Conservation (phyloP, 176 grass and related monocot species). For the Chloris gayana region DNA sequence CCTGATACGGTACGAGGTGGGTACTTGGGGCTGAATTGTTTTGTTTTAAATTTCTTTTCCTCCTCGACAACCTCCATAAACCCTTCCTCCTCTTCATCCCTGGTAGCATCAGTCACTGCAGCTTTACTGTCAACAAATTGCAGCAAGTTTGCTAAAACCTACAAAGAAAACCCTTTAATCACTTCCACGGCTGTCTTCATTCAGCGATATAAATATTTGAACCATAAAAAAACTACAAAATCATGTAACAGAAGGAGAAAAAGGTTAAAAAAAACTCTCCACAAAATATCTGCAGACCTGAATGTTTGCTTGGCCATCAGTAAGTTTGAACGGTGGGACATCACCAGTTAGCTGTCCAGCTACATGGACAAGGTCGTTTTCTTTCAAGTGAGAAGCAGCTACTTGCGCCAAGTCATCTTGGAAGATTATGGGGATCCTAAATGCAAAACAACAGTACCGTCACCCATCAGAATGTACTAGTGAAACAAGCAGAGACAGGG, state of each 20-base stretch:
- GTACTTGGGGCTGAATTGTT: slow-evolving; percentile 10
- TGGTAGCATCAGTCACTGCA: slow-evolving; percentile 18
- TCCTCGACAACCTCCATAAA: slow-evolving; percentile 24
- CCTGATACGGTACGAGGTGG: slow-evolving; percentile 29
- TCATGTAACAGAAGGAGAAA: background rate
- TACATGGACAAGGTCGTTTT: slow-evolving; percentile 73
- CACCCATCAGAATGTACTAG: background rate
- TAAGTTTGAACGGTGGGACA: slow-evolving; percentile 49
- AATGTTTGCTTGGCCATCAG: slow-evolving; percentile 64
- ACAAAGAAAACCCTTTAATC: slow-evolving; percentile 7
- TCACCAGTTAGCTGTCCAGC: slow-evolving; percentile 77
- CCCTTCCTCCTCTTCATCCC: slow-evolving; percentile 47
- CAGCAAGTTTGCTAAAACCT: slow-evolving; percentile 60
- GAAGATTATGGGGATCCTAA: slow-evolving; percentile 92
- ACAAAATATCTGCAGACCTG: slow-evolving; percentile 47
- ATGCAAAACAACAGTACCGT: background rate
- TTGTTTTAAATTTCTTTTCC: slow-evolving; percentile 44
- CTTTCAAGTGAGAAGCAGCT: slow-evolving; percentile 71
- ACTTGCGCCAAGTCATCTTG: slow-evolving; percentile 81
- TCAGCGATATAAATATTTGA: background rate
- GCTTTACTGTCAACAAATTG: slow-evolving; percentile 57
- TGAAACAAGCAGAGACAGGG: background rate
- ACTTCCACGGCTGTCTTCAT: background rate
- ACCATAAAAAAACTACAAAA: background rate
- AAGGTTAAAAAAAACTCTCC: background rate